Conservation (phyloP, 306 rosid species). For the Abrus pulchellus region DNA sequence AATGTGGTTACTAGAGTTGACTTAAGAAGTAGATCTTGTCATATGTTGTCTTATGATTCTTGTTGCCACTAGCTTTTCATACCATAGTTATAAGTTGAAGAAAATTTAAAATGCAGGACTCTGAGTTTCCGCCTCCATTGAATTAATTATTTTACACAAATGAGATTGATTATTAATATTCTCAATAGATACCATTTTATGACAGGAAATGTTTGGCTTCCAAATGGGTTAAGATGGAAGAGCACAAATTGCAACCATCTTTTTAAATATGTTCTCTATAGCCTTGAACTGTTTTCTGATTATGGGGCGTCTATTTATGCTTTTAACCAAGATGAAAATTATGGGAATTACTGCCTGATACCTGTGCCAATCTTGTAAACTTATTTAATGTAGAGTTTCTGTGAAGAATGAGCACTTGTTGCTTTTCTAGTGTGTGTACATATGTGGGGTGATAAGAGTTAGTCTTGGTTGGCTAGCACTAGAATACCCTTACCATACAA, state of each 20-base stretch:
- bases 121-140: conserved; percentile 35
- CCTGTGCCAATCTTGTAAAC: conserved; percentile 32
- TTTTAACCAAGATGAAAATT: conserved; percentile 14
- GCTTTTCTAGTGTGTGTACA: conserved; percentile 21
- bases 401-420: conserved; percentile 13
- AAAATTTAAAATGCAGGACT: background rate
- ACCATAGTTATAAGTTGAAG: conserved; percentile 13
- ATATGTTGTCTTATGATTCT: conserved; percentile 29
- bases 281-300: conserved; percentile 28
- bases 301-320: conserved; percentile 23
- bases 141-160: conserved; percentile 8
- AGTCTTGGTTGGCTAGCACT: conserved; percentile 12
- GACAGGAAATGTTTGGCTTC: conserved; percentile 7
- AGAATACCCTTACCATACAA: conserved; percentile 1
- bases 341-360: conserved; percentile 42
- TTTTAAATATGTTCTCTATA: conserved; percentile 21
- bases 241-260: conserved; percentile 26
- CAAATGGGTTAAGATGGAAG: conserved; percentile 27
- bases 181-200: conserved; percentile 5
- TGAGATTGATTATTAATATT: conserved; percentile 35
- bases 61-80: conserved; percentile 38
- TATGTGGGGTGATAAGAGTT: conserved; percentile 22
- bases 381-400: conserved; percentile 19
- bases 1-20: conserved; percentile 23
- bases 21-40: conserved; percentile 21